Percentiles rank a stretch among this genome's conserved stretches.
phyloP scores from a whole-genome alignment of 257 asterid species.

The Plantago major region DNA sequence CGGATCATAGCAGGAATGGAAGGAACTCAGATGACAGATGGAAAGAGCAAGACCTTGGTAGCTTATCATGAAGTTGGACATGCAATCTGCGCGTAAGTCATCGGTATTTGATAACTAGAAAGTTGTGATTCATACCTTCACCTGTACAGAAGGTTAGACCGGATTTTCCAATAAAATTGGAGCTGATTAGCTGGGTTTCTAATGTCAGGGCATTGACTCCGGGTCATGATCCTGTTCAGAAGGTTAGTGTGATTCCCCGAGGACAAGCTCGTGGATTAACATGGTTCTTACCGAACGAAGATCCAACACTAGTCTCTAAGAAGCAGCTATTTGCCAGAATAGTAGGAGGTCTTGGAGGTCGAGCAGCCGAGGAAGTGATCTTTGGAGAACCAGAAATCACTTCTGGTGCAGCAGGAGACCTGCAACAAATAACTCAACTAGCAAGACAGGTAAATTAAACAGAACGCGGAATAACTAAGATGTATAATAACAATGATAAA shows the following conservation, averaged over 20 bases:
- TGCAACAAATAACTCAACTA: conserved; percentile 55
- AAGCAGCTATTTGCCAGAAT: conserved; percentile 63
- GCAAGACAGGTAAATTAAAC: conserved; percentile 44
- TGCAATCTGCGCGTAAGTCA: conserved; percentile 55
- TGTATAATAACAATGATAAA: not conserved
- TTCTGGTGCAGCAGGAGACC: conserved; percentile 68
- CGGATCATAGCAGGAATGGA: conserved; percentile 79
- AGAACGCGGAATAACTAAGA: not conserved
- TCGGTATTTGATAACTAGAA: not conserved
- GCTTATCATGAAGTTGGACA: conserved; percentile 71
- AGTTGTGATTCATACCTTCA: no score
- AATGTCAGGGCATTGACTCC: conserved; percentile 51
- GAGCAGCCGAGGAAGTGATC: conserved; percentile 69
- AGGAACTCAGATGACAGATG: conserved; percentile 69
- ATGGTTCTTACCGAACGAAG: conserved; percentile 58
- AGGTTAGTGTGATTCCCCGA: conserved; percentile 70
- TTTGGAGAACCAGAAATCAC: conserved; percentile 67
- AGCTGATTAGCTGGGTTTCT: conserved; percentile 7
- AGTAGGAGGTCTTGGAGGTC: conserved; percentile 70
- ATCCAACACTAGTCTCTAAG: conserved; percentile 49
- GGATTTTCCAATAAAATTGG: not conserved
- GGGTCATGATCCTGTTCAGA: conserved; percentile 61
- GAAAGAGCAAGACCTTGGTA: conserved; percentile 60
- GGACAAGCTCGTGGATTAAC: conserved; percentile 80
- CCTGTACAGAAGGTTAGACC: no score